Conservation (phyloP, 139 green algal genomes). For the Tetratostichococcus sp. region DNA sequence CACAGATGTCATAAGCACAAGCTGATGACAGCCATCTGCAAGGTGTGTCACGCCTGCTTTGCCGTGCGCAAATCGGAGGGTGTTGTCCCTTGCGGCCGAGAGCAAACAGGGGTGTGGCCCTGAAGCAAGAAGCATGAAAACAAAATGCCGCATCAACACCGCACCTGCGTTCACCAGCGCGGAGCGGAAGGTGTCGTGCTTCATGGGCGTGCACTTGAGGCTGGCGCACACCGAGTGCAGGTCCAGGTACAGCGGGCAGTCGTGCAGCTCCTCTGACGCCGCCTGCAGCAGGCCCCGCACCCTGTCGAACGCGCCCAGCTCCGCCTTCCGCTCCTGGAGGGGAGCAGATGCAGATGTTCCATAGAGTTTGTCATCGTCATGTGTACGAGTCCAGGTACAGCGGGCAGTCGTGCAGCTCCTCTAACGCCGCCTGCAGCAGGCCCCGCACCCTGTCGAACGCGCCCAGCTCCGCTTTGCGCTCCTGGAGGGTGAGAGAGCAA, state of each 20-base stretch:
- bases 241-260: slow-evolving; percentile 79
- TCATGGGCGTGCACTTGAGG: slow-evolving; percentile 65
- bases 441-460: slow-evolving; percentile 65
- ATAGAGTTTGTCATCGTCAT: too few species aligned
- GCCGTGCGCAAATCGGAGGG: too few species aligned
- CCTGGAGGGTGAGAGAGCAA: slow-evolving; percentile 10
- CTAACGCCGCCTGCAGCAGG: slow-evolving; percentile 66
- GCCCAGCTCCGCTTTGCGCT: slow-evolving; percentile 12
- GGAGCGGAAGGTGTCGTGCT: slow-evolving; percentile 65
- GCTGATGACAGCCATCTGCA: too few species aligned
- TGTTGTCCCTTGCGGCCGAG: too few species aligned
- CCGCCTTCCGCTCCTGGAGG: slow-evolving; percentile 16
- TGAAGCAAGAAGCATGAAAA: too few species aligned
- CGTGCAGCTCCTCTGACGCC: slow-evolving; percentile 74
- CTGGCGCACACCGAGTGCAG: slow-evolving; percentile 78
- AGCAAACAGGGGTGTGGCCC: too few species aligned
- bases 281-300: slow-evolving; percentile 72
- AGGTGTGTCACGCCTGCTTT: too few species aligned
- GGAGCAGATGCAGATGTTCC: too few species aligned
- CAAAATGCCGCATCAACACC: neutral
- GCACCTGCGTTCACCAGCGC: slow-evolving; percentile 81
- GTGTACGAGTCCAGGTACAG: slow-evolving; percentile 58
- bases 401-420: slow-evolving; percentile 82
- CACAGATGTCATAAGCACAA: too few species aligned
- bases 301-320: slow-evolving; percentile 50